A percentile compares a stretch with the other conserved stretches of the same genome.
phyloP scores from a whole-genome alignment of 2,329 filamentous ascomycete genomes.

The Ambrosiella beaveri region DNA sequence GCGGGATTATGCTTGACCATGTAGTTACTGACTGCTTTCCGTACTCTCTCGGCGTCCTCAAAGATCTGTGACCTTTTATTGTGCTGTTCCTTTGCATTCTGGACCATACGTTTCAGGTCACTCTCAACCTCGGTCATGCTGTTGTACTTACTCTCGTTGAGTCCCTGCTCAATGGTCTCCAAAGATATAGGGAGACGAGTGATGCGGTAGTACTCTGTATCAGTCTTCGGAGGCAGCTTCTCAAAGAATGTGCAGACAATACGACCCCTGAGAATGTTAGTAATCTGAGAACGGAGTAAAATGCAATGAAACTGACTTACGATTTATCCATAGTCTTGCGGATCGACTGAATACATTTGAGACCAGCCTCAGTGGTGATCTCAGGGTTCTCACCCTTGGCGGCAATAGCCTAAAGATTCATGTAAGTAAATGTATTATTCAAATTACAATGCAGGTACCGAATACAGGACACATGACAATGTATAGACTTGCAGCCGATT shows the following conservation, averaged over 20 bases:
- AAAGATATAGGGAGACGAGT: constrained; percentile 67
- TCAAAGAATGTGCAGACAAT: constrained; percentile 61
- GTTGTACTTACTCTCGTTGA: constrained; percentile 50
- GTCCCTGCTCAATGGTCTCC: constrained; percentile 56
- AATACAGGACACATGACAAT: neutral
- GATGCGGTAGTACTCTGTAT: constrained; percentile 53
- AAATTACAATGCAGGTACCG: neutral
- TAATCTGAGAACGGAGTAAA: constrained; percentile 9
- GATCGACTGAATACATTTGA: constrained; percentile 58
- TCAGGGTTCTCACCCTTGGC: constrained; percentile 43
- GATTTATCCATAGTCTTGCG: constrained; percentile 65
- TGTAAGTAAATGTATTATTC: neutral
- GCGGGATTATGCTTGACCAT: constrained; percentile 80
- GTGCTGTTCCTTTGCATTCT: constrained; percentile 75
- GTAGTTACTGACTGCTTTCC: constrained; percentile 72
- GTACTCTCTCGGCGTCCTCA: constrained; percentile 70
- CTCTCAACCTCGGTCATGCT: constrained; percentile 61
- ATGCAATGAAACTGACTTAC: constrained; percentile 28
- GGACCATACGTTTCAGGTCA: constrained; percentile 74
- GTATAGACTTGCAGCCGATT: too few species aligned
- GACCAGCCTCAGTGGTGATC: constrained; percentile 52
- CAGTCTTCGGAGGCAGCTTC: constrained; percentile 44
- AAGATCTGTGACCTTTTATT: constrained; percentile 54
- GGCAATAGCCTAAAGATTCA: constrained; percentile 10
- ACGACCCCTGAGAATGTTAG: constrained; percentile 39